Percentiles rank a stretch among this genome's conserved stretches.
These are phyloP conservation scores for Phytophthora chlamydospora DNA, from an alignment of 352 stramenopile genomes.

Conservation along the genomic window DNA sequence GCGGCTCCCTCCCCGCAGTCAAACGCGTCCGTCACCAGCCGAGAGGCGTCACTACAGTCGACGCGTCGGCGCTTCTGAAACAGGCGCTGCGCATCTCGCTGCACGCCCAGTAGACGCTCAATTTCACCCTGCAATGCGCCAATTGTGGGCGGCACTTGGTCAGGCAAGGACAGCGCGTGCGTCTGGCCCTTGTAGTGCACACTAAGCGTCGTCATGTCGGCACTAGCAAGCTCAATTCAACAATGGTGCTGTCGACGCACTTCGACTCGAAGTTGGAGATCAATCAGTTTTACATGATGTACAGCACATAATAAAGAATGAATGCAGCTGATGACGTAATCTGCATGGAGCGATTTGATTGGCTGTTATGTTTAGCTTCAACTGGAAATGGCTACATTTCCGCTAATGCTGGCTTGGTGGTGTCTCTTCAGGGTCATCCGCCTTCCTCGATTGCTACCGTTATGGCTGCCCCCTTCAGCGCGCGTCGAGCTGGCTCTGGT, in stretches of 20 bases:
- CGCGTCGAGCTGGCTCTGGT: constrained; percentile 11
- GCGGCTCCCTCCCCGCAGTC: constrained; percentile 21
- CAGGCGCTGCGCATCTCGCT: constrained; percentile 55
- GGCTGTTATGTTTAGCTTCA: constrained; percentile 14
- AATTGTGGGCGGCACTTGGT: constrained; percentile 31
- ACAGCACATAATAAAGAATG: too few species aligned
- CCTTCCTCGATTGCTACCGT: neutral
- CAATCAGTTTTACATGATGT: too few species aligned
- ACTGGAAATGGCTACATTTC: constrained; percentile 14
- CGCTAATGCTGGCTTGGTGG: neutral
- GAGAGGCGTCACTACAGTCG: constrained; percentile 32
- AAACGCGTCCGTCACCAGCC: constrained; percentile 33
- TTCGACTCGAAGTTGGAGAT: too few species aligned
- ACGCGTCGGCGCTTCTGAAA: constrained; percentile 65
- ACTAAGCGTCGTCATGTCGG: constrained; percentile 37
- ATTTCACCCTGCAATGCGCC: constrained; percentile 49
- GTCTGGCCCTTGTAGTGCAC: constrained; percentile 59
- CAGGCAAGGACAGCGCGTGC: constrained; percentile 33
- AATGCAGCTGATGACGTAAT: constrained; percentile 1
- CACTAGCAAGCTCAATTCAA: constrained; percentile 25
- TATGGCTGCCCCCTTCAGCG: constrained; percentile 24
- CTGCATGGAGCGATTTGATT: neutral
- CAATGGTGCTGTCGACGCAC: constrained; percentile 12
- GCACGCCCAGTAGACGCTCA: constrained; percentile 29
- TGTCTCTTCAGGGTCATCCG: constrained; percentile 12